Base-by-base conservation (phyloP, 2,329 filamentous ascomycete species). In the Trichoderma semiorbis region DNA sequence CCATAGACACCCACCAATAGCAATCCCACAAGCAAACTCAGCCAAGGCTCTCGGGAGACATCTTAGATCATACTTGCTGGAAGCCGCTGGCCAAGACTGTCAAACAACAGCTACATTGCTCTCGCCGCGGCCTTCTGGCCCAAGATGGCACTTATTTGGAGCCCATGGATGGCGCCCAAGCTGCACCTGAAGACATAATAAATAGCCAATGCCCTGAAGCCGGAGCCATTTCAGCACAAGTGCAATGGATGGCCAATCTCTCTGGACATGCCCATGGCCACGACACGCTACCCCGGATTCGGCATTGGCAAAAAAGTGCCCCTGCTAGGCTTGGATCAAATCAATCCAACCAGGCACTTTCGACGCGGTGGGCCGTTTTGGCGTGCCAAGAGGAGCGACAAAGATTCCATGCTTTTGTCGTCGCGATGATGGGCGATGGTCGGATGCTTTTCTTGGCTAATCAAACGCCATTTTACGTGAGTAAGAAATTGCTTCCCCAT, bases 291-390 rank as follows among this genome's bases (percentile, higher is more conserved):
- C 65, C 65, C 65, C 65, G 10, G 65, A 60, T 60, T 50, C 55
- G 65, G 65, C 65, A 69, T 32, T 50, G 39, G 39, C n/a, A 28
- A 69, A 69, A 43, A 69, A 69, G 60, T 39, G 47, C 55, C 65
- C 53, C 28, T 43, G 53, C 26, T 24, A 53, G 16, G 18, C 64
- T 8, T 28, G 50, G 39, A 43, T 43, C 39, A n/a, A 28, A 55
- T 57, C 24, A 36, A 57, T 16, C 21, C 34, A 28, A 12, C 26
- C 16, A 26, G 50, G 50, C 36, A 16, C 18, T 58, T 68, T 58
- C 55, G 36, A 60, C 55, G 8, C 16, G 30, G 65, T 26, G 18
- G 34, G 60, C 36, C 36, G 16, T 43, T 26, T 32, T 69, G 65
- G 36, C 34, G 21, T 47, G 55, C 65, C 50, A 58, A 67, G 50